phyloP scores from a whole-genome alignment of 2,329 filamentous ascomycete species.

The Phyllosticta citriasiana region DNA sequence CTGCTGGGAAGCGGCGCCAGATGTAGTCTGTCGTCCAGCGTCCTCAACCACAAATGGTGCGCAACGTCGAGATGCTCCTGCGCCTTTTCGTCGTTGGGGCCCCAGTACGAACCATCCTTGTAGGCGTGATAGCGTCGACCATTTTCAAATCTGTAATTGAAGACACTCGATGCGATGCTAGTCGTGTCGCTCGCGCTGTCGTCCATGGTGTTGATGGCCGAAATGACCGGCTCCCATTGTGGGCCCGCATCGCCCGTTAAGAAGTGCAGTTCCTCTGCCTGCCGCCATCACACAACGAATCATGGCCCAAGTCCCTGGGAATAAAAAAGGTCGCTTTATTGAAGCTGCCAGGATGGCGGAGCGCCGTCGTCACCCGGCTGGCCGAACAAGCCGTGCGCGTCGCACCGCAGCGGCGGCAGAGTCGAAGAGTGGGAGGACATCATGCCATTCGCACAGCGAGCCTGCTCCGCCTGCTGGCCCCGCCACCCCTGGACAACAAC shows the following conservation, averaged over 20 bases:
- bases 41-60: constrained; percentile 31
- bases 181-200: constrained; percentile 3
- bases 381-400: background rate
- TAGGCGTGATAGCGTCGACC: constrained; percentile 10
- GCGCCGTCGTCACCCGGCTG: background rate
- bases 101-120: constrained; percentile 13
- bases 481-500: background rate
- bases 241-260: background rate
- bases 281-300: background rate
- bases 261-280: background rate
- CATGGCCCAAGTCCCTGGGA: background rate
- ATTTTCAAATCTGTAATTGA: constrained; percentile 19
- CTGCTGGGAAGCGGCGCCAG: constrained; percentile 22
- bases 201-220: background rate
- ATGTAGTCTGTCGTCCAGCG: constrained; percentile 24
- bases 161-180: constrained; percentile 16
- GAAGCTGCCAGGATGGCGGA: background rate
- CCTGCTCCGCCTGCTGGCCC: background rate
- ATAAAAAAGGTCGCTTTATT: background rate
- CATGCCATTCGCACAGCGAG: background rate
- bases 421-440: background rate
- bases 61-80: constrained; percentile 37
- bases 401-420: background rate
- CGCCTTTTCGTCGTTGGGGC: constrained; percentile 34
- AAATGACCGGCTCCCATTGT: background rate